Base-by-base conservation (phyloP, 352 stramenopile species). In the Phytopythium aichiense region DNA sequence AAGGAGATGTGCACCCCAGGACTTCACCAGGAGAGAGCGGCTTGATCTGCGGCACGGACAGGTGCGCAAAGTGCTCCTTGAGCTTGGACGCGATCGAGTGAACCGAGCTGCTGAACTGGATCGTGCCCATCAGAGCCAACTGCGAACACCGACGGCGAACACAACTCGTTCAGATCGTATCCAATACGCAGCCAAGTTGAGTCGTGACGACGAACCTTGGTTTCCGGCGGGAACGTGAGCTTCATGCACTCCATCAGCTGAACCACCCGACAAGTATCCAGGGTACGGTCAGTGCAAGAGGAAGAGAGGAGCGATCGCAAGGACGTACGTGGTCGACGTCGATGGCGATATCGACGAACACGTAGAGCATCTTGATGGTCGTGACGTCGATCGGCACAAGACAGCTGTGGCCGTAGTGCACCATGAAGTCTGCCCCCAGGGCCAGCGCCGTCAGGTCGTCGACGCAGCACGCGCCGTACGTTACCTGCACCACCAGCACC, bases 321-420 rank as follows among this genome's bases (percentile, higher is more conserved):
- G 33, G 23, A 60, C 81, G 40, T 77, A 92, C 87, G 62, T 99
- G 98, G 0, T 95, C 77, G 4, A 98, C 91, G 74, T 99, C 97
- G 54, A 99, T 98, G 18, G 90, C 81, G 68, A 99, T 99, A 74
- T 99, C 97, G 46, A 99, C 98, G 73, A 99, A 99, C 1, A 99
- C 97, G 74, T 99, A 99, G 18, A 99, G 76, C 81, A 97, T 95
- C 70, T 97, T 97, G 64, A 98, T 96, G 25, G 84, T 87, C 18
- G 97, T 99, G 38, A 96, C 79, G 50, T 98, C 94, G 53, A 99
- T 96, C 0, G 98, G 98, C 25, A 99, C 97, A 20, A 99, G 81
- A 72, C 98, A 99, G 42, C 89, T 98, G 74, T 99, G 98, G 42
- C 98, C 98, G 68, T 99, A 99, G 72, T 99, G 98, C n/a, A 99